Evolutionary conservation across 768 basidiomycete species (phyloP).

Genomic region (Tubosaeta sp.): DNA sequence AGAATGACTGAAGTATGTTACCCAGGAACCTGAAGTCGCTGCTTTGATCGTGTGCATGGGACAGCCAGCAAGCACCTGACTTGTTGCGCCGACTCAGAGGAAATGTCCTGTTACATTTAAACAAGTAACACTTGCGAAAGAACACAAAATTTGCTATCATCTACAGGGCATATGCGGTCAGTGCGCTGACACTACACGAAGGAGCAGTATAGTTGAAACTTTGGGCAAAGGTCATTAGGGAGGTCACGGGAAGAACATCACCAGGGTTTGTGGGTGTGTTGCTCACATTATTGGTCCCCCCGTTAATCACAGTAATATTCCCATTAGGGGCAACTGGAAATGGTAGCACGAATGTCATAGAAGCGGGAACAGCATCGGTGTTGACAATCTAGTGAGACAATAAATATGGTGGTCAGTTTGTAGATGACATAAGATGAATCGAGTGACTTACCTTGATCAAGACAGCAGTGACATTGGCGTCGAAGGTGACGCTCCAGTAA

Average conservation of each 20-base stretch:
- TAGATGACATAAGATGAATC: not conserved
- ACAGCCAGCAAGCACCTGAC: no score
- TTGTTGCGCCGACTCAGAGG: no score
- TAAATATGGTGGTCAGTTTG: not conserved
- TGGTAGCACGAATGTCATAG: slow-evolving; percentile 48
- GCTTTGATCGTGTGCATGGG: no score
- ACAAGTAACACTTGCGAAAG: no score
- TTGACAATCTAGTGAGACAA: slow-evolving; percentile 46
- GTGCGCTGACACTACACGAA: slow-evolving; percentile 36
- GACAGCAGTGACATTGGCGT: slow-evolving; percentile 25
- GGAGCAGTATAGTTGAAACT: slow-evolving; percentile 53
- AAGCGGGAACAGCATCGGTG: slow-evolving; percentile 35
- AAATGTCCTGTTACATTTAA: no score
- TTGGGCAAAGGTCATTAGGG: slow-evolving; percentile 43
- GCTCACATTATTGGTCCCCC: slow-evolving; percentile 45
- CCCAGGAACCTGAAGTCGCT: no score
- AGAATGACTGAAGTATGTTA: no score
- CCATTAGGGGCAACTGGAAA: slow-evolving; percentile 46
- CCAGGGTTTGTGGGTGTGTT: slow-evolving; percentile 51
- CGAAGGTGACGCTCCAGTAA: slow-evolving; percentile 55
- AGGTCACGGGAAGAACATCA: slow-evolving; percentile 41
- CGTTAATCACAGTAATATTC: slow-evolving; percentile 45
- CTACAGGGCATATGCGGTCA: slow-evolving; percentile 1
- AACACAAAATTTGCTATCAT: not conserved
- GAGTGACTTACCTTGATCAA: slow-evolving; percentile 49